A percentile compares a stretch with the other conserved stretches of the same genome.
These are phyloP conservation scores for Marasmius fiardii DNA, from an alignment of 1,284 basidiomycete species.

Conservation along the genomic window DNA sequence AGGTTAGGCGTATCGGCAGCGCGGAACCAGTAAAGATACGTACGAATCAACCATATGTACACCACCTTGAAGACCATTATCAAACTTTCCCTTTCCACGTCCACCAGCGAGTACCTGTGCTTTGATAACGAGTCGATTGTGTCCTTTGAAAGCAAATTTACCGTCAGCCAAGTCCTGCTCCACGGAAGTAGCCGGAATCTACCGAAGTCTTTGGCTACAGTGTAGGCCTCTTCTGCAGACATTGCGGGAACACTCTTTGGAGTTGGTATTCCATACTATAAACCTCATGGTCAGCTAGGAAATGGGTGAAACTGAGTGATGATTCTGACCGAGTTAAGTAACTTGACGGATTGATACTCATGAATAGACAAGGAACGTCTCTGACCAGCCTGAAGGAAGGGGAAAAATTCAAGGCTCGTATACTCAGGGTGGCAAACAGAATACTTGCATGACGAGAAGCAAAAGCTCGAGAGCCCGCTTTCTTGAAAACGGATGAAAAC, in stretches of 20 bases:
- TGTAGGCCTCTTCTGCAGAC: constrained; percentile 86
- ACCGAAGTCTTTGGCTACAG: constrained; percentile 90
- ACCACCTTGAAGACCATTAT: constrained; percentile 95
- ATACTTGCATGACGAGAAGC: constrained; percentile 3
- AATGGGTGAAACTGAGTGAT: background rate
- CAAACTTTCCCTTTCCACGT: constrained; percentile 97
- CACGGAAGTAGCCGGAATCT: constrained; percentile 2
- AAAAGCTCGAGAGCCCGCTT: constrained; percentile 57
- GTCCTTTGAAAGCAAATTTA: constrained; percentile 43
- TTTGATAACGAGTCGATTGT: constrained; percentile 86
- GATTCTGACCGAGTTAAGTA: constrained; percentile 82
- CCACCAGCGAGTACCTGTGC: constrained; percentile 99
- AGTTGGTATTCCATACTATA: constrained; percentile 93
- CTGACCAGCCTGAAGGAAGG: constrained; percentile 59
- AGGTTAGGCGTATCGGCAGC: constrained; percentile 6
- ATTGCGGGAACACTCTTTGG: constrained; percentile 90
- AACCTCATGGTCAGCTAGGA: background rate
- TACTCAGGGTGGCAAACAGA: constrained; percentile 29
- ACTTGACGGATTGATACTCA: constrained; percentile 95
- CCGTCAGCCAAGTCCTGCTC: background rate
- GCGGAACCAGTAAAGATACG: constrained; percentile 11
- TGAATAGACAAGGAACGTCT: constrained; percentile 96
- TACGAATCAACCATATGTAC: constrained; percentile 89
- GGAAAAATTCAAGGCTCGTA: background rate
- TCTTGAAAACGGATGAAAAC: constrained; percentile 56